Evolutionary conservation across 371 early-diverging fungal species (phyloP), one percentile per base, ranked within the genome.

Genomic region (Mortierella sp.): DNA sequence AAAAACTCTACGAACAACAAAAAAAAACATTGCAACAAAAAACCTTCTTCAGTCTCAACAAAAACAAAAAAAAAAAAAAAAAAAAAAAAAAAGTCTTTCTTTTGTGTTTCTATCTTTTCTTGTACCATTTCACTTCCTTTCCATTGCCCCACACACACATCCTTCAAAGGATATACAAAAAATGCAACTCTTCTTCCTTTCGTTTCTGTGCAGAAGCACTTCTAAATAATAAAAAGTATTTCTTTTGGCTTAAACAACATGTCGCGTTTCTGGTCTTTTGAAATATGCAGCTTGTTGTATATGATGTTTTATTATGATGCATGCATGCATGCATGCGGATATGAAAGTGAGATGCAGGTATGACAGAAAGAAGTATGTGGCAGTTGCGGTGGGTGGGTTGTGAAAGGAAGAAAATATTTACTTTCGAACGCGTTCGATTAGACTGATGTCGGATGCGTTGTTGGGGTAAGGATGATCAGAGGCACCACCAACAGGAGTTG

Each of bases 391-490:
- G 24, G 10, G 10, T 34, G 55, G 43, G 43, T 43, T 41, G 43
- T 69, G 11, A 26, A 50, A 34, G 41, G 9, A 34, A 10, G 19
- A 19, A 37, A 19, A 19, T 29, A n/a, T 24, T 40, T 61, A 45
- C 68, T 61, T 67, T 24, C 31, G 55, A 31, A 31, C 43, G 44
- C 66, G 66, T 29, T 50, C 73, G 5, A 73, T 26, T 9, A 66
- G 55, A 43, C n/a, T 44, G 16, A 73, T 53, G 31, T 73, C 73
- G 2, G 73, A 73, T 2, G 73, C 26, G 45, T 34, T 70, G 22
- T 70, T 55, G 1, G 58, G 58, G 19, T 55, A 55, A 53, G 34
- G 58, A 55, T 0, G 53, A 13, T 0, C n/a, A n/a, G n/a, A n/a
- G n/a, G n/a, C n/a, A n/a, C n/a, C n/a, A n/a, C n/a, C n/a, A n/a